Percentiles rank a stretch among this genome's conserved stretches.
These are phyloP conservation scores for Colletotrichum navitas DNA, from an alignment of 2,329 filamentous ascomycete species.

Conservation along the genomic window DNA sequence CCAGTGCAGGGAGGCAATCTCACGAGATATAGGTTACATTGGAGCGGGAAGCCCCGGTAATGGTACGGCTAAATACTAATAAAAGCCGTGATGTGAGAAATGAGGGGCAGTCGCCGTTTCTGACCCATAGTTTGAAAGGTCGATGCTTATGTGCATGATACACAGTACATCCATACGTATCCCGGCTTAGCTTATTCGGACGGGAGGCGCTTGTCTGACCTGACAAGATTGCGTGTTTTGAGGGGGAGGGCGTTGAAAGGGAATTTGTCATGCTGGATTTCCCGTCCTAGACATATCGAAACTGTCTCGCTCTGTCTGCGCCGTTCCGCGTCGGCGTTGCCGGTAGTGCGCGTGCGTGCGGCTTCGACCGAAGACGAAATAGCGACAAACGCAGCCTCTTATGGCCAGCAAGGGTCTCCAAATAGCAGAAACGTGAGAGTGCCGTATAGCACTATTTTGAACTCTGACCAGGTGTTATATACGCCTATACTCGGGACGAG, in stretches of 20 bases:
- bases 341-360: neutral
- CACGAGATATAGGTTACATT: neutral
- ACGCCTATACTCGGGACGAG: neutral
- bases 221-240: neutral
- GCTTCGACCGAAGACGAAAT: constrained; percentile 7
- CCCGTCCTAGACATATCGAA: constrained; percentile 2
- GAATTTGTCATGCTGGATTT: constrained; percentile 32
- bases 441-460: neutral
- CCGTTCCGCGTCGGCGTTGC: neutral
- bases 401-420: neutral
- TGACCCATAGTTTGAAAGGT: constrained; percentile 12
- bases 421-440: neutral
- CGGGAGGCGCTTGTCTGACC: constrained; percentile 3
- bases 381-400: neutral
- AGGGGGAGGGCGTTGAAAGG: neutral
- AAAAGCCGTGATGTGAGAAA: neutral
- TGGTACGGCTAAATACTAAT: neutral
- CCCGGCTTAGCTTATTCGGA: constrained; percentile 6
- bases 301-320: constrained; percentile 1
- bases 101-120: neutral
- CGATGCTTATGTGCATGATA: neutral
- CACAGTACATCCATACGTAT: neutral
- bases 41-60: neutral
- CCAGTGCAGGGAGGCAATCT: neutral
- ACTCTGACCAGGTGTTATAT: neutral